A percentile compares a stretch with the other conserved stretches of the same genome.
Evolutionary conservation across 2,329 filamentous ascomycete species (phyloP).

Genomic region (Cytospora piceicola): DNA sequence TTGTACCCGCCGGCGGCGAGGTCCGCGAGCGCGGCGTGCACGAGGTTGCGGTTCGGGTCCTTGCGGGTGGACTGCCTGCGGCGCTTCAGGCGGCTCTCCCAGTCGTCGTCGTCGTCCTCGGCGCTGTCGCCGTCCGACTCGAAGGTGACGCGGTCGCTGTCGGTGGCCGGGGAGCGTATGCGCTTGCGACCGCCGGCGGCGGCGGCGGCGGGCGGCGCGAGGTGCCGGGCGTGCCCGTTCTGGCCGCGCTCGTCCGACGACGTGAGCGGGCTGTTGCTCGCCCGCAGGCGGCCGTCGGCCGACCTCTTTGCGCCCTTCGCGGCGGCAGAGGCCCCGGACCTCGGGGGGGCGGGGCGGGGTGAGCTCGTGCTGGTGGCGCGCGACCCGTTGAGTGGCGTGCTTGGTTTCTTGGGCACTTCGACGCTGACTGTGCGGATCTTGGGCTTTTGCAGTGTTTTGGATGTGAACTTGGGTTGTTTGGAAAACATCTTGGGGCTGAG

Average conservation of each 20-base stretch:
- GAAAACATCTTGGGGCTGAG: slow-evolving; percentile 23
- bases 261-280: slow-evolving; percentile 29
- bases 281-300: slow-evolving; percentile 13
- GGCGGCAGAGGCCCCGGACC: background rate
- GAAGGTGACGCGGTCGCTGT: slow-evolving; percentile 49
- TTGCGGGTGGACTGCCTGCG: slow-evolving; percentile 45
- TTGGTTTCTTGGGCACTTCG: slow-evolving; percentile 25
- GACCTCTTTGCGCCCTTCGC: slow-evolving; percentile 17
- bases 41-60: slow-evolving; percentile 53
- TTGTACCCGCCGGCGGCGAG: slow-evolving; percentile 23
- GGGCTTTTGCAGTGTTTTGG: slow-evolving; percentile 25
- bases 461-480: slow-evolving; percentile 26
- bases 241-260: slow-evolving; percentile 25
- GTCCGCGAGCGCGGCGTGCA: slow-evolving; percentile 42
- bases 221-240: background rate
- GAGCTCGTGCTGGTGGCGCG: slow-evolving; percentile 17
- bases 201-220: slow-evolving; percentile 19
- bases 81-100: slow-evolving; percentile 54
- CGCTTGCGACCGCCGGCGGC: slow-evolving; percentile 22
- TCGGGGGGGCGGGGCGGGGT: slow-evolving; percentile 12
- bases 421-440: slow-evolving; percentile 28
- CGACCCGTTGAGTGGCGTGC: slow-evolving; percentile 19
- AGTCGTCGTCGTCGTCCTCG: slow-evolving; percentile 56
- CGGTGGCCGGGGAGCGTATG: slow-evolving; percentile 49
- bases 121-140: slow-evolving; percentile 56